These are phyloP conservation scores for Fusarium sp. DNA, from an alignment of 2,329 filamentous ascomycete species.

Conservation along the genomic window DNA sequence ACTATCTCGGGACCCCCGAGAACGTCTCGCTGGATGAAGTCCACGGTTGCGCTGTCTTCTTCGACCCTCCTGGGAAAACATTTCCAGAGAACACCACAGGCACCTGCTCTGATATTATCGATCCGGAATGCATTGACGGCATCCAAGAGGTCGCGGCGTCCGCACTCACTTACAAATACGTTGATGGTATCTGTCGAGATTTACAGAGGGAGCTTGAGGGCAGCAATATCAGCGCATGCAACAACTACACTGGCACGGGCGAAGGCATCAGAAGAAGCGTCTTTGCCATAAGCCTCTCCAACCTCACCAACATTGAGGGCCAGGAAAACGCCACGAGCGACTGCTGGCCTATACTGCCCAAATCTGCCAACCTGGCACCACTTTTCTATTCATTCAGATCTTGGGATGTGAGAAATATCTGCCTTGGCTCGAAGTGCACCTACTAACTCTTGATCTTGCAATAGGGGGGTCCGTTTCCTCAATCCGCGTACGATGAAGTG, in stretches of 20 bases:
- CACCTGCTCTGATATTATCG: constrained; percentile 4
- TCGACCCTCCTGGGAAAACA: neutral
- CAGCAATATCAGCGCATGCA: neutral
- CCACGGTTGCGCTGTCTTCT: neutral
- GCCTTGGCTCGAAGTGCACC: neutral
- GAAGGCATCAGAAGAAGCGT: neutral
- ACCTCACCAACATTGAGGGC: constrained; percentile 4
- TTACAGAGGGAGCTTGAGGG: neutral
- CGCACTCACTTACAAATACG: neutral
- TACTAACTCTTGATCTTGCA: neutral
- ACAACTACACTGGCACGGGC: neutral
- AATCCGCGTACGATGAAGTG: neutral
- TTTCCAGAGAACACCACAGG: constrained; percentile 1
- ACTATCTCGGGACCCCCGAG: constrained; percentile 1
- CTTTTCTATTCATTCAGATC: neutral
- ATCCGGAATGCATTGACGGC: neutral
- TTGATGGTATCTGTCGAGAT: neutral
- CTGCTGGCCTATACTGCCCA: constrained; percentile 2
- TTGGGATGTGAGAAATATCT: neutral
- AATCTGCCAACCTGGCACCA: constrained; percentile 3
- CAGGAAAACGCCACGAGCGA: neutral
- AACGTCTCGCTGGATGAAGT: neutral
- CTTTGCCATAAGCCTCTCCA: neutral
- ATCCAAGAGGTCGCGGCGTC: neutral
- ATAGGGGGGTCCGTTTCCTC: neutral